Conservation (phyloP, 2,329 filamentous ascomycete species). For the Colletotrichum salicis region DNA sequence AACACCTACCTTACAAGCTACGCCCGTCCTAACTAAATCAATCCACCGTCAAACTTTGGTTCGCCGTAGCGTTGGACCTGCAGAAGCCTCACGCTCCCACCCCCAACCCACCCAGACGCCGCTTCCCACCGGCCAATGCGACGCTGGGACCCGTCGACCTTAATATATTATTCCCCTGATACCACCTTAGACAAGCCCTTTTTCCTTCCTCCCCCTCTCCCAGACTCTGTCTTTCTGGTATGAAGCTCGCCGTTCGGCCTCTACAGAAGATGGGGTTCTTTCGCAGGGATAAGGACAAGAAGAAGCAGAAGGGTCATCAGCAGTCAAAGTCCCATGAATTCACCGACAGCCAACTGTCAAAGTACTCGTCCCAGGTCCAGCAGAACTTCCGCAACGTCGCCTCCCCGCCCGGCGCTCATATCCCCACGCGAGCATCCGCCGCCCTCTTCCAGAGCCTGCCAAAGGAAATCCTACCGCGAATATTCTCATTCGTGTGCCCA, state of each 20-base stretch:
- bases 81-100: conserved; percentile 20
- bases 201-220: background rate
- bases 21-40: too few species aligned
- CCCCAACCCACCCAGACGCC: conserved; percentile 23
- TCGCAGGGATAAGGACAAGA: conserved; percentile 36
- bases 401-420: conserved; percentile 40
- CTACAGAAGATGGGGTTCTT: conserved; percentile 36
- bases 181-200: conserved; percentile 12
- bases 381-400: conserved; percentile 28
- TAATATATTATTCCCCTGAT: conserved; percentile 33
- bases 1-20: background rate
- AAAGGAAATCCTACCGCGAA: conserved; percentile 74
- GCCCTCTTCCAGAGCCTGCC: conserved; percentile 67
- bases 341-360: conserved; percentile 27
- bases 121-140: conserved; percentile 28
- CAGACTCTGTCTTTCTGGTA: conserved; percentile 4
- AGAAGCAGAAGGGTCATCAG: conserved; percentile 29
- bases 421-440: conserved; percentile 54
- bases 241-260: conserved; percentile 35
- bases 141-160: conserved; percentile 28
- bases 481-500: conserved; percentile 86
- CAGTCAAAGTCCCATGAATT: conserved; percentile 23
- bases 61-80: conserved; percentile 28
- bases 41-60: conserved; percentile 21
- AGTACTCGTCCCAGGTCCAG: conserved; percentile 33